Evolutionary conservation across 2,329 filamentous ascomycete species (phyloP).

Genomic region (Coniochaeta sp.): DNA sequence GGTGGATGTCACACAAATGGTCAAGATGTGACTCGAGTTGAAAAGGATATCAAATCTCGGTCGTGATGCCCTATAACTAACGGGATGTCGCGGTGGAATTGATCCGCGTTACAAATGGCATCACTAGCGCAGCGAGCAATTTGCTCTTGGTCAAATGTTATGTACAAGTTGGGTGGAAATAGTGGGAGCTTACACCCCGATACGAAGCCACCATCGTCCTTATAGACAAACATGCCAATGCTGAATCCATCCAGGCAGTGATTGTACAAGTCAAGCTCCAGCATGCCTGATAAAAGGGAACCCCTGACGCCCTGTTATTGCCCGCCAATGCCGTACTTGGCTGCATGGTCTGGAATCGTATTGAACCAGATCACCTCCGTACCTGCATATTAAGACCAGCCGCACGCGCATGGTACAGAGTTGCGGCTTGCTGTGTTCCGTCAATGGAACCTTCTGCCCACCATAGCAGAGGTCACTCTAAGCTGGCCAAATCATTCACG

Average conservation of each 20-base stretch:
- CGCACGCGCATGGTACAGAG: neutral
- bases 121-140: no score
- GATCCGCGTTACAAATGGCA: neutral
- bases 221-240: neutral
- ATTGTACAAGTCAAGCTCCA: neutral
- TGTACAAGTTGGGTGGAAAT: neutral
- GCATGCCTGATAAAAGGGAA: neutral
- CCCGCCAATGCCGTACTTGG: neutral
- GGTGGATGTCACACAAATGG: no score
- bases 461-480: conserved; percentile 54
- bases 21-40: no score
- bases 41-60: no score
- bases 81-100: no score
- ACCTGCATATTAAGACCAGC: neutral
- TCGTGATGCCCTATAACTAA: no score
- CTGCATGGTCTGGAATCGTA: neutral
- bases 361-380: neutral
- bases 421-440: neutral
- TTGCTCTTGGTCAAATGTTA: neutral
- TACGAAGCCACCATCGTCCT: neutral
- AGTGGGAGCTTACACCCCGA: neutral
- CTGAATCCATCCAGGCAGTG: neutral
- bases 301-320: neutral
- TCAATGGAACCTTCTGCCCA: neutral
- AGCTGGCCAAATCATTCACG: conserved; percentile 57